These are phyloP conservation scores for Talaromyces pinophilus DNA, from an alignment of 2,329 filamentous ascomycete genomes.

Conservation along the genomic window DNA sequence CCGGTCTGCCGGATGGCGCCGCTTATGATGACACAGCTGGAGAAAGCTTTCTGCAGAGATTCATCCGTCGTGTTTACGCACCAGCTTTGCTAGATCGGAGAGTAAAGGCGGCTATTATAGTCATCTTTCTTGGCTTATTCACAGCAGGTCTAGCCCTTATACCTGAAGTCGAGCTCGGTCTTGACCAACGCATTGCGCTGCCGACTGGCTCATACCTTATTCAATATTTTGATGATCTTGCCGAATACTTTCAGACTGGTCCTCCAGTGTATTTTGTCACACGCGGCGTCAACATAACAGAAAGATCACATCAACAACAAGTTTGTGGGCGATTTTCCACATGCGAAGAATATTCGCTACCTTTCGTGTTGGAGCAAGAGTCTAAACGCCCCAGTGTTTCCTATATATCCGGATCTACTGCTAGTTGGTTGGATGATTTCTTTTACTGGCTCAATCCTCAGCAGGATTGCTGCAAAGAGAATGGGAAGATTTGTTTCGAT, in stretches of 20 bases:
- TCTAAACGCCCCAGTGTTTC: conserved; percentile 84
- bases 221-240: conserved; percentile 93
- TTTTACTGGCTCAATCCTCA: conserved; percentile 94
- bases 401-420: conserved; percentile 82
- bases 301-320: conserved; percentile 74
- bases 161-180: conserved; percentile 78
- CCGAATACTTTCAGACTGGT: conserved; percentile 85
- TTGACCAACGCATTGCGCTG: conserved; percentile 93
- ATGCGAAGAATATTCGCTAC: conserved; percentile 78
- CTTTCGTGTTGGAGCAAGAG: conserved; percentile 91
- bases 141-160: conserved; percentile 81
- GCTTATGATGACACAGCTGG: conserved; percentile 72
- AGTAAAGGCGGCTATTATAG: conserved; percentile 72
- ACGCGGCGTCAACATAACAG: conserved; percentile 74
- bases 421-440: conserved; percentile 97
- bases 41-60: conserved; percentile 78
- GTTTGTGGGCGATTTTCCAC: conserved; percentile 90
- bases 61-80: conserved; percentile 89
- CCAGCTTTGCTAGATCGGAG: conserved; percentile 77
- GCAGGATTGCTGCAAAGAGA: conserved; percentile 73
- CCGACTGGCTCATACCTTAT: conserved; percentile 94
- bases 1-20: conserved; percentile 63
- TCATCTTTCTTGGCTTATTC: conserved; percentile 83
- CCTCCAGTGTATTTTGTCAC: conserved; percentile 97
- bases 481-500: conserved; percentile 74